Conservation (phyloP, 352 stramenopile genomes). For the Hyaloperonospora arabidopsidis region DNA sequence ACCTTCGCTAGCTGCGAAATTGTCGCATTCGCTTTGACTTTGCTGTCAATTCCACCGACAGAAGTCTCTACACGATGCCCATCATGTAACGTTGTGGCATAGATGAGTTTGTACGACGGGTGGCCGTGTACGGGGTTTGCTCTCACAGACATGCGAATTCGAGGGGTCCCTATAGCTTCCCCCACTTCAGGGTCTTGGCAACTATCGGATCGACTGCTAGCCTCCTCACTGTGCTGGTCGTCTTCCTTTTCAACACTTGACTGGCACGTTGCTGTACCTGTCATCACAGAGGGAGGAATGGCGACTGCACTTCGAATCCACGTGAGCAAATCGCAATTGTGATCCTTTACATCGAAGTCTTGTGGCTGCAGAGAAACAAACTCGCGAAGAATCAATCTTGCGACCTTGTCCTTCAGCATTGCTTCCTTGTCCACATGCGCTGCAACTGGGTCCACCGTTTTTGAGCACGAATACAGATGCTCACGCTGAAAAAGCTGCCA, state of each 20-base stretch:
- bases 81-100: conserved; percentile 16
- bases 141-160: conserved; percentile 29
- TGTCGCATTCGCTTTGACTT: conserved; percentile 21
- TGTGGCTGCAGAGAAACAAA: conserved; percentile 25
- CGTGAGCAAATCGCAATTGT: conserved; percentile 10
- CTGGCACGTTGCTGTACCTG: neutral
- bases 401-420: conserved; percentile 11
- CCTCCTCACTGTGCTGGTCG: conserved; percentile 1
- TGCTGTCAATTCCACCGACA: conserved; percentile 27
- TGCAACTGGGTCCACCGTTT: conserved; percentile 6
- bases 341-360: conserved; percentile 11
- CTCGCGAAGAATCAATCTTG: conserved; percentile 18
- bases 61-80: conserved; percentile 19
- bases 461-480: conserved; percentile 6
- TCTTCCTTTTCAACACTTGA: conserved; percentile 2
- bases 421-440: conserved; percentile 16
- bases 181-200: conserved; percentile 1
- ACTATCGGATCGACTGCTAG: neutral
- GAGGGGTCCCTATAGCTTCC: conserved; percentile 2
- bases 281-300: conserved; percentile 13
- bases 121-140: conserved; percentile 22
- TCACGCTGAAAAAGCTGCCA: conserved; percentile 29
- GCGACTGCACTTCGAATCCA: conserved; percentile 27
- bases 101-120: conserved; percentile 25
- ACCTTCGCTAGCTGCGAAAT: conserved; percentile 19